Evolutionary conservation across 2,329 filamentous ascomycete species (phyloP), one percentile per base, ranked within the genome.

Genomic region (Coccinonectria pachysandricola): DNA sequence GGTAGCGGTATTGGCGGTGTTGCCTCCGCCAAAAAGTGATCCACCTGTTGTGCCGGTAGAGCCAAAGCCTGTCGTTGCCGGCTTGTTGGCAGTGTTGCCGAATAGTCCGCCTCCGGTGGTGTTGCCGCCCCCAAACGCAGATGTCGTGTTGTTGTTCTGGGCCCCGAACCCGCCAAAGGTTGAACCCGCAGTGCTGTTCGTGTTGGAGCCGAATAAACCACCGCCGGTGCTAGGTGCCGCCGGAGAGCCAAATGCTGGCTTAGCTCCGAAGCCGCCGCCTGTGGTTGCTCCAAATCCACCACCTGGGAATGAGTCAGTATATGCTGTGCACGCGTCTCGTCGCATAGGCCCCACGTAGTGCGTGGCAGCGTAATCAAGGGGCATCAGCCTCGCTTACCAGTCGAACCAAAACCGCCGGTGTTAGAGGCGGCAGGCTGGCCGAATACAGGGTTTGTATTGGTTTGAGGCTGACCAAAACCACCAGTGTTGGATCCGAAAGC

Each of bases 191-290:
- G 54, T 59, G 23, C 54, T 54, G 21, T 52, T 51, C 15, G 55
- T 54, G 13, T 49, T 54, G 8, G 57, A 35, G 23, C 65, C 65
- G 27, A 71, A 69, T 8, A 69, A 49, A 19, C 62, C 55, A 15
- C 50, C 52, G n/a, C 58, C 57, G 10, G 59, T 46, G 16, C 50
- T 49, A 10, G 21, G 38, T 20, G 33, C 48, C 18, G 54, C 42
- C n/a, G 61, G 47, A 19, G 61, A 49, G 23, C 71, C 70, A 41
- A 74, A 73, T 8, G 67, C 58, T 20, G 71, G 63, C 47, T 75
- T 62, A 36, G 39, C 50, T 27, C 59, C 59, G 32, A 62, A 62
- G 22, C 48, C 53, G 22, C 49, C 46, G 13, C 36, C 43, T 28
- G 52, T 54, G 31, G 40, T 46, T 10, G 55, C 28, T 36, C 58